These are phyloP conservation scores for Reticulascus tulasneorum DNA, from an alignment of 2,329 filamentous ascomycete genomes.

Conservation along the genomic window DNA sequence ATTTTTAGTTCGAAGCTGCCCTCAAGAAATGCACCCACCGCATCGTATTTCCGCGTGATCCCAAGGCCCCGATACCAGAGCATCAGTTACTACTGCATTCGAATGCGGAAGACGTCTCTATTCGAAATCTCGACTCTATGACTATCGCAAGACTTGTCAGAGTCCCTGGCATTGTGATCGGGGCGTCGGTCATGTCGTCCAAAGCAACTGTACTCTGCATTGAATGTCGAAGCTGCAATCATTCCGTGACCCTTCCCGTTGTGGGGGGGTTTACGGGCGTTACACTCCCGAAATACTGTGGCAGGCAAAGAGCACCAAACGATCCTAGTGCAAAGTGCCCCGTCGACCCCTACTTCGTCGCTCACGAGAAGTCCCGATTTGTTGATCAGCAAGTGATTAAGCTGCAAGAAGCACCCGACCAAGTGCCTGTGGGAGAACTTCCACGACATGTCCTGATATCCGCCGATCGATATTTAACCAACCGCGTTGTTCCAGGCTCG, in stretches of 20 bases:
- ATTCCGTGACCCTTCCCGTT: slow-evolving; percentile 66
- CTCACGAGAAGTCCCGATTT: slow-evolving; percentile 90
- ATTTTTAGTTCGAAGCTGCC: slow-evolving; percentile 76
- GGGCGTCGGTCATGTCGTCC: slow-evolving; percentile 92
- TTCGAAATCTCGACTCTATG: slow-evolving; percentile 87
- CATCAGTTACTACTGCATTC: slow-evolving; percentile 96
- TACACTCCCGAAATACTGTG: slow-evolving; percentile 76
- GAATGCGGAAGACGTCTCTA: slow-evolving; percentile 83
- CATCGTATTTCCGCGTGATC: slow-evolving; percentile 80
- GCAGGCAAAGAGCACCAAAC: slow-evolving; percentile 56
- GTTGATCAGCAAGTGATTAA: slow-evolving; percentile 98
- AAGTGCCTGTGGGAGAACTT: slow-evolving; percentile 94
- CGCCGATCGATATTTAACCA: slow-evolving; percentile 93
- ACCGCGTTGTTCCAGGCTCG: slow-evolving; percentile 91
- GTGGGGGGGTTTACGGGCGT: slow-evolving; percentile 85
- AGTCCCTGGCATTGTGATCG: slow-evolving; percentile 96
- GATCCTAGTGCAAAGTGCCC: slow-evolving; percentile 75
- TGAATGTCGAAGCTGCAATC: slow-evolving; percentile 81
- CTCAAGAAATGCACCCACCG: slow-evolving; percentile 87
- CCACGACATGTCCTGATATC: slow-evolving; percentile 93
- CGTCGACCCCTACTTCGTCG: slow-evolving; percentile 90
- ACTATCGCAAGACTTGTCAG: slow-evolving; percentile 93
- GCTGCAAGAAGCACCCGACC: slow-evolving; percentile 93
- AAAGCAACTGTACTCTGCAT: slow-evolving; percentile 87
- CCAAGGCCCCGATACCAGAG: slow-evolving; percentile 68